Evolutionary conservation across 1,284 basidiomycete genomes (phyloP).

Genomic region (Sporisorium scitamineum): DNA sequence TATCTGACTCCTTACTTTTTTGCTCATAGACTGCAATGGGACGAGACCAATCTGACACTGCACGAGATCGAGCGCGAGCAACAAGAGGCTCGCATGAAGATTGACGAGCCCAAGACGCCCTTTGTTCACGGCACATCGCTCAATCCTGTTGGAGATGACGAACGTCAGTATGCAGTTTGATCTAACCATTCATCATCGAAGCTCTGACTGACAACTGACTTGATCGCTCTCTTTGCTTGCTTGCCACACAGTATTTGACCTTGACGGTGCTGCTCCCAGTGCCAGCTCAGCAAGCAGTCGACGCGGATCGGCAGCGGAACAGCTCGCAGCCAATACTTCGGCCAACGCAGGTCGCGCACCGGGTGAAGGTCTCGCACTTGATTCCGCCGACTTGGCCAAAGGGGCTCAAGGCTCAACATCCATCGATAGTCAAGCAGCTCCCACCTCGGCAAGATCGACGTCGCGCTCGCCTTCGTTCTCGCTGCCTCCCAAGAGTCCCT

Average conservation of each 20-base stretch:
- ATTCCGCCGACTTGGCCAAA: slow-evolving; percentile 53
- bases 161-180: slow-evolving; percentile 31
- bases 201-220: background rate
- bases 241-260: slow-evolving; percentile 48
- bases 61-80: slow-evolving; percentile 66
- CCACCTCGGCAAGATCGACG: slow-evolving; percentile 27
- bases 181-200: background rate
- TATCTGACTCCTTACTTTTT: background rate
- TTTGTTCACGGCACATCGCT: slow-evolving; percentile 62
- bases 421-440: slow-evolving; percentile 3
- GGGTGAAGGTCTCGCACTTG: slow-evolving; percentile 31
- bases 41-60: slow-evolving; percentile 65
- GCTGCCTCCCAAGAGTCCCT: slow-evolving; percentile 52
- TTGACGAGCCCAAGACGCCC: slow-evolving; percentile 69
- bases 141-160: slow-evolving; percentile 59
- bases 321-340: slow-evolving; percentile 60
- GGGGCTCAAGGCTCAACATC: background rate
- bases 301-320: slow-evolving; percentile 47
- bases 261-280: slow-evolving; percentile 48
- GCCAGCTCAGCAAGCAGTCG: slow-evolving; percentile 19
- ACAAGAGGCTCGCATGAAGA: slow-evolving; percentile 66
- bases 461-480: slow-evolving; percentile 56
- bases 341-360: slow-evolving; percentile 55
- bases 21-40: slow-evolving; percentile 62
- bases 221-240: background rate